These are phyloP conservation scores for Nicotiana noctiflora DNA, from an alignment of 257 asterid genomes.

Conservation along the genomic window DNA sequence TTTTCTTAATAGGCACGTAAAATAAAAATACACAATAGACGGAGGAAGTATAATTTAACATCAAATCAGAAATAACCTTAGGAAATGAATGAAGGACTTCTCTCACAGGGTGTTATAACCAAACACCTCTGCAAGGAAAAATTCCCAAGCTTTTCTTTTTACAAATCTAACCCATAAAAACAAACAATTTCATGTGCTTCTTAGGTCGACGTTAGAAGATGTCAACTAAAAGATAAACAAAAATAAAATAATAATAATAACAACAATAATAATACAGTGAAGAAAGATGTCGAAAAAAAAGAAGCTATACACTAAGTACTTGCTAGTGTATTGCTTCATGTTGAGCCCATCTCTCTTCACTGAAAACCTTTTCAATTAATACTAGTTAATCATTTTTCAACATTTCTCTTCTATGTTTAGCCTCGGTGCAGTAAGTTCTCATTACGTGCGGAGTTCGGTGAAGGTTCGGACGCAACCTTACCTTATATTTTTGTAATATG, in stretches of 20 bases:
- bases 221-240: neutral
- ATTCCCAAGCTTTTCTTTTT: neutral
- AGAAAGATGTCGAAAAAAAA: constrained; percentile 19
- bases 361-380: neutral
- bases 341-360: constrained; percentile 19
- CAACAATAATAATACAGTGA: neutral
- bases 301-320: neutral
- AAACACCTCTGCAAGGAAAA: constrained; percentile 29
- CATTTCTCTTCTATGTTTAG: too few species aligned
- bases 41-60: too few species aligned
- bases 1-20: too few species aligned
- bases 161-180: constrained; percentile 20
- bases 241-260: neutral
- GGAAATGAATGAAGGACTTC: neutral
- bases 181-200: neutral
- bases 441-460: too few species aligned
- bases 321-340: constrained; percentile 12
- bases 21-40: too few species aligned
- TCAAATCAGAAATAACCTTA: neutral
- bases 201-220: constrained; percentile 15
- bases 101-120: neutral
- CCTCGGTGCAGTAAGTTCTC: too few species aligned
- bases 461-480: too few species aligned
- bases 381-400: neutral
- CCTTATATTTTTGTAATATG: too few species aligned